Percentiles rank a stretch among this genome's conserved stretches.
Conservation (phyloP, 805 yeast genomes). For the Tetrapisispora iriomotensis region DNA sequence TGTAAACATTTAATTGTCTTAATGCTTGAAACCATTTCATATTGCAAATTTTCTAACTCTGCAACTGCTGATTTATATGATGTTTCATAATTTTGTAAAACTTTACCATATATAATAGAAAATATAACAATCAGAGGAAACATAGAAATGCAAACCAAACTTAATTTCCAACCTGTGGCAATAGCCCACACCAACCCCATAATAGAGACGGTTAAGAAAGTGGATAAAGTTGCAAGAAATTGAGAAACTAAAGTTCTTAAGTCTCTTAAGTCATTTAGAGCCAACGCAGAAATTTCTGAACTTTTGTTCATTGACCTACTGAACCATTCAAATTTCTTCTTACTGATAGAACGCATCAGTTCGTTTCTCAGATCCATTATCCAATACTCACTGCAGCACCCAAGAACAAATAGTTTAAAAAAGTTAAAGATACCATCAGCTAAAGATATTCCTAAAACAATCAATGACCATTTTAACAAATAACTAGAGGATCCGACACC, state of each 20-base stretch:
- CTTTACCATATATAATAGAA: slow-evolving; percentile 41
- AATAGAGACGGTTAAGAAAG: slow-evolving; percentile 43
- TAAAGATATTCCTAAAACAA: slow-evolving; percentile 52
- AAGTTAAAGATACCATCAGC: slow-evolving; percentile 53
- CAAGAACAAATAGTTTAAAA: slow-evolving; percentile 39
- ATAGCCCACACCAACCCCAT: slow-evolving; percentile 74
- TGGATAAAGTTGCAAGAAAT: slow-evolving; percentile 44
- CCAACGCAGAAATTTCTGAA: slow-evolving; percentile 50
- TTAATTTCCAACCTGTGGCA: slow-evolving; percentile 72
- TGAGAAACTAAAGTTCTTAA: slow-evolving; percentile 55
- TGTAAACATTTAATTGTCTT: slow-evolving; percentile 54
- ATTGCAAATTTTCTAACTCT: slow-evolving; percentile 39
- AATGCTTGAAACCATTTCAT: slow-evolving; percentile 48
- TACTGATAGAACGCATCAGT: slow-evolving; percentile 40
- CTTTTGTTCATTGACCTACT: slow-evolving; percentile 31
- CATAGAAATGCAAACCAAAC: slow-evolving; percentile 72
- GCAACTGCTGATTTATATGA: slow-evolving; percentile 49
- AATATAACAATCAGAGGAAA: slow-evolving; percentile 51
- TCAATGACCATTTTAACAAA: slow-evolving; percentile 54
- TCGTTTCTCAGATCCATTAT: slow-evolving; percentile 40
- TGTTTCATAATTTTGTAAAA: slow-evolving; percentile 48
- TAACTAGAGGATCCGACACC: slow-evolving; percentile 26
- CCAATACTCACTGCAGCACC: slow-evolving; percentile 61
- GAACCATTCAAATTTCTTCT: slow-evolving; percentile 49
- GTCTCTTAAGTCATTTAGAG: slow-evolving; percentile 78